Percentiles rank a stretch among this genome's conserved stretches.
phyloP scores from a whole-genome alignment of 2,329 filamentous ascomycete species.

The Ramichloridium luteum region DNA sequence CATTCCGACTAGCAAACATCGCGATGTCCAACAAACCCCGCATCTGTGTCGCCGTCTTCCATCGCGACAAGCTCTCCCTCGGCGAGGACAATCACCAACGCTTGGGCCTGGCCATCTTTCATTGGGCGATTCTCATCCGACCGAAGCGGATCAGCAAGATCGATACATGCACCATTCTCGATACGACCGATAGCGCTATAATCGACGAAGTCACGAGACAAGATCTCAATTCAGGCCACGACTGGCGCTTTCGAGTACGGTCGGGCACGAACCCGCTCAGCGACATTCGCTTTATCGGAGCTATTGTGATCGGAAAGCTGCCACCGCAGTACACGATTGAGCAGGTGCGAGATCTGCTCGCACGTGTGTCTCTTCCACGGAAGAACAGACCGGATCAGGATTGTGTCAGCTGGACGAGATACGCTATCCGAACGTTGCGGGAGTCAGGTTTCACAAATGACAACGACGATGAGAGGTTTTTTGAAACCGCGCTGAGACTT shows the following conservation, averaged over 20 bases:
- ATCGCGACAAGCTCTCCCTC: background rate
- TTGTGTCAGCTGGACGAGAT: background rate
- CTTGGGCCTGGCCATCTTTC: background rate
- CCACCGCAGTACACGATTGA: background rate
- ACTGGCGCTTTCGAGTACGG: conserved; percentile 1
- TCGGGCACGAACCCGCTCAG: background rate
- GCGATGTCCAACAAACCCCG: background rate
- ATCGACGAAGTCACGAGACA: no score
- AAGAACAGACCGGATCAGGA: background rate
- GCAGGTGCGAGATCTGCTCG: background rate
- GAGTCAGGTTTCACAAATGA: no score
- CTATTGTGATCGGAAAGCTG: background rate
- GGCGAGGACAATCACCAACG: background rate
- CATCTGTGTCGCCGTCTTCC: conserved; percentile 1
- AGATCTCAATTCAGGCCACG: conserved; percentile 1
- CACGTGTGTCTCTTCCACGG: conserved; percentile 1
- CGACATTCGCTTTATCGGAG: background rate
- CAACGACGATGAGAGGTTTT: no score
- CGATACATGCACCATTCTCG: background rate
- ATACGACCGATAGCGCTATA: conserved; percentile 1
- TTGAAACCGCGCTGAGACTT: no score
- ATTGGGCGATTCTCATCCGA: conserved; percentile 2
- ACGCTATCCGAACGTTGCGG: background rate
- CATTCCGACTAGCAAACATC: no score
- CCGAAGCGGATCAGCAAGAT: background rate